phyloP scores from a whole-genome alignment of 2,329 filamentous ascomycete genomes.

The Chrysoporthe cubensis region DNA sequence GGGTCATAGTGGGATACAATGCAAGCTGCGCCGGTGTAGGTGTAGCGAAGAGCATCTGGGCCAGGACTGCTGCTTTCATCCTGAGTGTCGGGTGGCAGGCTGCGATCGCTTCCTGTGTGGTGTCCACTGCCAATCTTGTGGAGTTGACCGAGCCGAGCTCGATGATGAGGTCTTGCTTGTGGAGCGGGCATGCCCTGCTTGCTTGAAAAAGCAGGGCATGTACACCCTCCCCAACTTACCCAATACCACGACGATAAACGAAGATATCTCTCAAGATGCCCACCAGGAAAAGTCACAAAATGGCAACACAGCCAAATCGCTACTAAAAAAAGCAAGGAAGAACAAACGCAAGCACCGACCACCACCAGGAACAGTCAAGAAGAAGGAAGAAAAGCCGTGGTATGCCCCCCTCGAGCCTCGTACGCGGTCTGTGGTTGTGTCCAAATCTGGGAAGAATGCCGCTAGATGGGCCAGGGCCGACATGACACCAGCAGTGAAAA shows the following conservation, averaged over 20 bases:
- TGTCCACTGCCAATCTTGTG: constrained; percentile 43
- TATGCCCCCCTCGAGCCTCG: constrained; percentile 21
- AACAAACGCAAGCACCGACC: constrained; percentile 4
- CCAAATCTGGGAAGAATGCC: constrained; percentile 21
- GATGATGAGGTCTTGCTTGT: constrained; percentile 35
- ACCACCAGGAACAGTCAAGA: constrained; percentile 23
- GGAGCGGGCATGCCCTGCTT: constrained; percentile 37
- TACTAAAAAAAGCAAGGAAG: background rate
- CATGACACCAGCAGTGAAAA: background rate
- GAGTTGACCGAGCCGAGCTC: constrained; percentile 22
- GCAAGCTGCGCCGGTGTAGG: constrained; percentile 39
- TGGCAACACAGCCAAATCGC: background rate
- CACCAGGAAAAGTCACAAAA: background rate
- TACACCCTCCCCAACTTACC: background rate
- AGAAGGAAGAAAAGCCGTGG: constrained; percentile 21
- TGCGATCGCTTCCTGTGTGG: constrained; percentile 42
- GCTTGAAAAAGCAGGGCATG: constrained; percentile 29
- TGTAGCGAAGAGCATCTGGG: constrained; percentile 44
- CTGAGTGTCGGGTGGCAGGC: constrained; percentile 38
- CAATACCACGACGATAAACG: background rate
- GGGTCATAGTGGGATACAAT: constrained; percentile 43
- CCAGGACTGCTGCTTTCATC: constrained; percentile 46
- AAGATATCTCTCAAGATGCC: background rate
- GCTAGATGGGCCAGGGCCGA: background rate
- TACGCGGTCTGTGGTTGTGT: constrained; percentile 15